These are phyloP conservation scores for Euphorbia pulcherrima DNA, from an alignment of 345 rosid species.

Conservation along the genomic window DNA sequence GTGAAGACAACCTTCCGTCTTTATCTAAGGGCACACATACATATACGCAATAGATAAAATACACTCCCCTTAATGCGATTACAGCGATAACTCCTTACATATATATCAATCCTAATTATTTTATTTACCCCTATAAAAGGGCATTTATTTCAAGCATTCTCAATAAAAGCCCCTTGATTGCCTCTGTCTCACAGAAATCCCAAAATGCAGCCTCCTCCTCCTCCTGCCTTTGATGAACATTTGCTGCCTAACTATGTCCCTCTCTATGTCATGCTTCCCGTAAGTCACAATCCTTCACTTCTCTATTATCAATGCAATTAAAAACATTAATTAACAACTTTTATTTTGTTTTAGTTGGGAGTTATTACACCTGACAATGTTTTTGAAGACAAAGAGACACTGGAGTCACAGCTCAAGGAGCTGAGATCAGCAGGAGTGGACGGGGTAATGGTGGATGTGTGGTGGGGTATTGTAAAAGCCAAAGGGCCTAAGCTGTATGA, in stretches of 20 bases:
- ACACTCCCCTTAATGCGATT: slow-evolving; percentile 4
- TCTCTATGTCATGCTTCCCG: slow-evolving; percentile 80
- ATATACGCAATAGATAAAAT: not conserved
- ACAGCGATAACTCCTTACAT: not conserved
- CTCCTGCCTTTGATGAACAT: slow-evolving; percentile 28
- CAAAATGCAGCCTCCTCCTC: slow-evolving; percentile 36
- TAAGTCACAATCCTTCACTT: slow-evolving; percentile 31
- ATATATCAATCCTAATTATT: not conserved
- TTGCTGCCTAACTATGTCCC: slow-evolving; percentile 71
- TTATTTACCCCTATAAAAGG: slow-evolving; percentile 8
- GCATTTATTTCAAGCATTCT: not conserved
- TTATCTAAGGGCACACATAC: slow-evolving; percentile 6
- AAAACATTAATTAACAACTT: not conserved
- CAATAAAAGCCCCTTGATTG: not conserved
- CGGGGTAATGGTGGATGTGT: slow-evolving; percentile 79
- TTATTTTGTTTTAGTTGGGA: slow-evolving; percentile 42
- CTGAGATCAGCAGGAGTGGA: slow-evolving; percentile 62
- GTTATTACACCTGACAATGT: slow-evolving; percentile 54
- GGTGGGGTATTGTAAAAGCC: slow-evolving; percentile 82
- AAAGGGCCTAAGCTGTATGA: slow-evolving; percentile 57
- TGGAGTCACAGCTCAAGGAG: slow-evolving; percentile 55
- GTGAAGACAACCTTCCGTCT: not conserved
- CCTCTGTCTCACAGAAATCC: no score
- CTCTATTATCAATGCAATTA: not conserved
- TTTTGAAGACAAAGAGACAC: slow-evolving; percentile 32